Evolutionary conservation across 495 filamentous ascomycete species (phyloP).

Genomic region (Neurospora terricola): DNA sequence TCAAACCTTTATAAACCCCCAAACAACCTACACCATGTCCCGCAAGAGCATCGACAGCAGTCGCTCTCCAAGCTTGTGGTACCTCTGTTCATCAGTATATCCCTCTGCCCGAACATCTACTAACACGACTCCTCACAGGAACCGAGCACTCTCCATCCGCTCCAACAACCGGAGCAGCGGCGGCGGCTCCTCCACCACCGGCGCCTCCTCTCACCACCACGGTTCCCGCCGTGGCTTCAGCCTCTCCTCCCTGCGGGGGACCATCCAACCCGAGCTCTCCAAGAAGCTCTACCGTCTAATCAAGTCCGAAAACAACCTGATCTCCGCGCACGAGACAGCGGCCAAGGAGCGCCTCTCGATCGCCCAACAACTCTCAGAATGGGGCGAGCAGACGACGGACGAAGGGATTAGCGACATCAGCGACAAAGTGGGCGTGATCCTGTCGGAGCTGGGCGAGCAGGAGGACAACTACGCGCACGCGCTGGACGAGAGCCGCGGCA

Average conservation of each 20-base stretch:
- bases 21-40: constrained; percentile 14
- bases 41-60: constrained; percentile 13
- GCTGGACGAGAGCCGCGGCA: constrained; percentile 67
- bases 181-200: constrained; percentile 28
- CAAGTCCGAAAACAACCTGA: constrained; percentile 80
- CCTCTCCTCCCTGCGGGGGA: constrained; percentile 70
- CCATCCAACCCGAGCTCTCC: constrained; percentile 73
- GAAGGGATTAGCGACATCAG: constrained; percentile 78
- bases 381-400: constrained; percentile 85
- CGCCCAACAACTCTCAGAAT: constrained; percentile 86
- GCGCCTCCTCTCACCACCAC: constrained; percentile 25
- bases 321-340: constrained; percentile 72
- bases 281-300: constrained; percentile 80
- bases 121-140: constrained; percentile 29
- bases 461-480: constrained; percentile 80
- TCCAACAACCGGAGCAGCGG: constrained; percentile 17
- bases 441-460: constrained; percentile 85
- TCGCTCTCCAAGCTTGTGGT: constrained; percentile 19
- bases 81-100: background rate
- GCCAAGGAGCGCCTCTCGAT: constrained; percentile 71
- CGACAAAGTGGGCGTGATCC: constrained; percentile 87
- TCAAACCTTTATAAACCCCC: background rate
- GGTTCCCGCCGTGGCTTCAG: constrained; percentile 56
- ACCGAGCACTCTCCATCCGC: constrained; percentile 44
- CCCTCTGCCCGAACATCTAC: background rate